A percentile compares a stretch with the other conserved stretches of the same genome.
Evolutionary conservation across 768 basidiomycete species (phyloP).

Genomic region (Lactarius sp.): DNA sequence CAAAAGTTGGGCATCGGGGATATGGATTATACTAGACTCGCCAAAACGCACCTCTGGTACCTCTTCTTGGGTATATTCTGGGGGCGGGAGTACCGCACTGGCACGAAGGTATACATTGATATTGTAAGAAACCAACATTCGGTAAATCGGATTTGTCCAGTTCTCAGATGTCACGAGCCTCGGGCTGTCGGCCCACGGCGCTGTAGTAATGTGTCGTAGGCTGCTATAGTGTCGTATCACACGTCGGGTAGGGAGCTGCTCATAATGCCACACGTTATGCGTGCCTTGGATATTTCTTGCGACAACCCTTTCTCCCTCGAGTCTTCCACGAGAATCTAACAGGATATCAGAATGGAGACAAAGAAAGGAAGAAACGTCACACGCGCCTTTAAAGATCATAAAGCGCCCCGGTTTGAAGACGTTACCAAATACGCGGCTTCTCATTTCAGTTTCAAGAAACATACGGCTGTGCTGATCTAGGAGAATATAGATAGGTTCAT

Average conservation of each 20-base stretch:
- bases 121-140: not conserved
- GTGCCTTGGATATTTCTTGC: not conserved
- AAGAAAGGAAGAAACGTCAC: not conserved
- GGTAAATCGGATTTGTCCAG: not conserved
- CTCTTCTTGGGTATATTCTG: not conserved
- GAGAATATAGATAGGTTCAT: not conserved
- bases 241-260: not conserved
- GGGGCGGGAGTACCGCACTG: not conserved
- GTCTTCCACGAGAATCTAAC: not conserved
- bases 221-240: not conserved
- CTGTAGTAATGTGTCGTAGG: not conserved
- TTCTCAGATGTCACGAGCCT: not conserved
- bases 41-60: not conserved
- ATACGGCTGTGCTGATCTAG: not conserved
- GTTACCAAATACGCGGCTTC: not conserved
- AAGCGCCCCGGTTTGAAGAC: not conserved
- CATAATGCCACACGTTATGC: not conserved
- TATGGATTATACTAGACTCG: not conserved
- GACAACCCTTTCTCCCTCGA: not conserved
- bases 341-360: not conserved
- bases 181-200: not conserved
- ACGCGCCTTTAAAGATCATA: constrained; percentile 6
- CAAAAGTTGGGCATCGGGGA: not conserved
- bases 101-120: not conserved
- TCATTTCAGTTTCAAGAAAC: not conserved